Evolutionary conservation across 805 yeast species (phyloP).

Genomic region (Ogataea wickerhamii): DNA sequence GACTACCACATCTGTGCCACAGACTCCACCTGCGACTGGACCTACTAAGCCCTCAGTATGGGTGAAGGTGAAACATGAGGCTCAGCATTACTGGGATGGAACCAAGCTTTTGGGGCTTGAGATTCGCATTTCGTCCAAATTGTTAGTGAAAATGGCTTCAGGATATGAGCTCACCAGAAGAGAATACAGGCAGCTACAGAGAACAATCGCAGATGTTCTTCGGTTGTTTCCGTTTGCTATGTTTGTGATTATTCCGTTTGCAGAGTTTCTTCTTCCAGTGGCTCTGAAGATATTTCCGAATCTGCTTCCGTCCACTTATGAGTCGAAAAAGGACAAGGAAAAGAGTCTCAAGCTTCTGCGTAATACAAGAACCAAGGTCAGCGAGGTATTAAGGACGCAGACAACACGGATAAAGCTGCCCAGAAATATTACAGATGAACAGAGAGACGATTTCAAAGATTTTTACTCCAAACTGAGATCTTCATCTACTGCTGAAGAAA

Average conservation of each 20-base stretch:
- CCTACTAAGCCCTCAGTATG: constrained; percentile 24
- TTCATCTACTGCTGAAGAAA: constrained; percentile 47
- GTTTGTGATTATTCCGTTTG: constrained; percentile 88
- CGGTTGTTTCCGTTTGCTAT: constrained; percentile 89
- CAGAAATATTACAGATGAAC: constrained; percentile 62
- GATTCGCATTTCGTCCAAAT: constrained; percentile 75
- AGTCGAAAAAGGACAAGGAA: constrained; percentile 55
- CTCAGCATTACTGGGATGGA: constrained; percentile 89
- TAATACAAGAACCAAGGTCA: constrained; percentile 58
- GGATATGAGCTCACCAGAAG: constrained; percentile 92
- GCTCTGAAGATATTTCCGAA: constrained; percentile 90
- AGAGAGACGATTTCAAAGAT: constrained; percentile 67
- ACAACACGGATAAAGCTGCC: constrained; percentile 69
- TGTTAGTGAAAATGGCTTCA: constrained; percentile 72
- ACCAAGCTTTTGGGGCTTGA: constrained; percentile 90
- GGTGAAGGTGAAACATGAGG: constrained; percentile 86
- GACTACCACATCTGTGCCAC: background rate
- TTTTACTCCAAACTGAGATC: constrained; percentile 72
- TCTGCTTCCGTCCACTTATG: constrained; percentile 88
- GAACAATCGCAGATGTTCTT: constrained; percentile 81
- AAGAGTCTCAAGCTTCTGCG: constrained; percentile 51
- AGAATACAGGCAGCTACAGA: constrained; percentile 80
- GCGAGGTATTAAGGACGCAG: constrained; percentile 61
- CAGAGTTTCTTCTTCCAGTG: constrained; percentile 86
- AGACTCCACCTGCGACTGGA: background rate